These are phyloP conservation scores for Serendipita sp. DNA, from an alignment of 768 basidiomycete species.

Conservation along the genomic window DNA sequence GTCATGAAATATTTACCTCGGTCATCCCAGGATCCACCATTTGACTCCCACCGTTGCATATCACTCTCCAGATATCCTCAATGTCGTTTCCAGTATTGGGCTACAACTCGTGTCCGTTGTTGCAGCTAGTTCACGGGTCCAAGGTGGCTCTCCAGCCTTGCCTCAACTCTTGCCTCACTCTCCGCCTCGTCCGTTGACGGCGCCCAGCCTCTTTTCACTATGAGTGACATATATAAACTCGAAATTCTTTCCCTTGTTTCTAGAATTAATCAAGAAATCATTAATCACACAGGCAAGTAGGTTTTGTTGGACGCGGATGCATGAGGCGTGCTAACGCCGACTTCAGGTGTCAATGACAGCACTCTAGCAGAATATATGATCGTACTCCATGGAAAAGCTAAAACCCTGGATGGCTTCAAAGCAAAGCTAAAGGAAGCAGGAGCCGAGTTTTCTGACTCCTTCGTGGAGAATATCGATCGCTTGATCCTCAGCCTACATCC, in stretches of 20 bases:
- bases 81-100: not conserved
- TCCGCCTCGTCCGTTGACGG: no score
- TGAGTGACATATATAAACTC: slow-evolving; percentile 69
- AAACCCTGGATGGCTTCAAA: slow-evolving; percentile 68
- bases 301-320: not conserved
- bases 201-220: not conserved
- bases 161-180: not conserved
- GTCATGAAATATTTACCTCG: not conserved
- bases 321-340: not conserved
- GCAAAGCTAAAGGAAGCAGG: slow-evolving; percentile 55
- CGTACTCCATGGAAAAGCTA: slow-evolving; percentile 67
- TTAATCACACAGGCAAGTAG: slow-evolving; percentile 44
- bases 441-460: slow-evolving; percentile 76
- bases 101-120: not conserved
- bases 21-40: not conserved
- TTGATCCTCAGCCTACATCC: slow-evolving; percentile 90
- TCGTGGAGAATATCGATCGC: slow-evolving; percentile 85
- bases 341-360: slow-evolving; percentile 65
- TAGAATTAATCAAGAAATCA: slow-evolving; percentile 83
- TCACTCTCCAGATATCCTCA: not conserved
- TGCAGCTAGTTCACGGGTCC: not conserved
- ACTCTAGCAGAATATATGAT: slow-evolving; percentile 92
- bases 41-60: slow-evolving; percentile 1
- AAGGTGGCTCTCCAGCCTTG: not conserved
- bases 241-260: slow-evolving; percentile 83